Base-by-base conservation (phyloP, 495 filamentous ascomycete genomes). In the Lasiosphaeriaceae sp. region DNA sequence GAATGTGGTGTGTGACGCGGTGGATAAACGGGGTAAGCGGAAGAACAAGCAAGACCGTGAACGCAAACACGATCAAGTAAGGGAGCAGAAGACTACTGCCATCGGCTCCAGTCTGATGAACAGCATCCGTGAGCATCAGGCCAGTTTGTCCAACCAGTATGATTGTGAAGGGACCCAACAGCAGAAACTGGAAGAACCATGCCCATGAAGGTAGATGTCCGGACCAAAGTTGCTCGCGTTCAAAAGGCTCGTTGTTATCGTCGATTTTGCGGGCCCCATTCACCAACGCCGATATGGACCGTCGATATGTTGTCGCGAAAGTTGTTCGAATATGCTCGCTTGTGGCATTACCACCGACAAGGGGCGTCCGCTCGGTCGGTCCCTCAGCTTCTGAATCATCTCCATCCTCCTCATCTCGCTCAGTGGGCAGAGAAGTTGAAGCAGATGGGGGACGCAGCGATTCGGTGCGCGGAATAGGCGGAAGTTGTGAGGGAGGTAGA, bases 181-280 rank as follows among this genome's bases (percentile, higher is more conserved):
- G 61, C 6, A 98, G 74, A 59, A 97, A 89, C 67, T 97, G 90
- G 19, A 92, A 60, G 34, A 92, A 67, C 94, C 94, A 98, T 21
- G 86, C 82, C 87, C 87, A 96, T 26, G 79, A 80, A 1, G 90
- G 92, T 39, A 98, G 68, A 20, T 80, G 76, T 22, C 79, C 81
- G 58, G 88, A 93, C 94, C 94, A 97, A 3, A 79, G 64, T 66
- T 98, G 94, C 64, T 98, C 93, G 46, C 80, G 74, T n/a, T 81
- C 83, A 60, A 88, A 96, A 5, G 89, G 78, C 60, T 50, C 53
- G 24, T 62, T 61, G 1, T 58, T 54, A 29, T 54, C 52, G 11
- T 67, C 62, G 23, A 56, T 47, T 29, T 67, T 63, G 54, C 59
- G 68, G 39, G 70, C 64, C 8, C 65, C 65, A 47, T 64, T 68